Evolutionary conservation across 371 early-diverging fungal species (phyloP).

Genomic region (Mortierella sp.): DNA sequence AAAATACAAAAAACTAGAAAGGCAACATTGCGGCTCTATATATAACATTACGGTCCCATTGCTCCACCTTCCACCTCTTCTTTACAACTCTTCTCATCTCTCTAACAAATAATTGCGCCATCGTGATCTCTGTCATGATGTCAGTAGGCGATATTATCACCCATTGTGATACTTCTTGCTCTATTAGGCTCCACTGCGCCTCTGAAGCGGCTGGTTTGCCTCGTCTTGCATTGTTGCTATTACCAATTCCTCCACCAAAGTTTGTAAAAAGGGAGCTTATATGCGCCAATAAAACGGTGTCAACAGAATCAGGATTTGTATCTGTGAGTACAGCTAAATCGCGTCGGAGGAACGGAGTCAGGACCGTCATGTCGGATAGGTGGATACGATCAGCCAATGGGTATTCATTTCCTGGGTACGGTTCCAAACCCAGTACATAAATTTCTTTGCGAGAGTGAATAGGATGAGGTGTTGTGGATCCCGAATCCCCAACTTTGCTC

Average conservation of each 20-base stretch:
- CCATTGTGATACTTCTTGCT: constrained; percentile 30
- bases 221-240: background rate
- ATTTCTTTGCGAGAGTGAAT: constrained; percentile 40
- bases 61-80: constrained; percentile 16
- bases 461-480: background rate
- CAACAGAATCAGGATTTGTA: background rate
- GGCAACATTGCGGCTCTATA: background rate
- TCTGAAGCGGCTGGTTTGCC: background rate
- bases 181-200: constrained; percentile 16
- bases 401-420: constrained; percentile 21
- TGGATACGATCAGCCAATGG: constrained; percentile 53
- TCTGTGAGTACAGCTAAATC: constrained; percentile 44
- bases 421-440: constrained; percentile 38
- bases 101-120: constrained; percentile 27
- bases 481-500: background rate
- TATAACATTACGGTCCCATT: constrained; percentile 28
- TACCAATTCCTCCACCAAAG: background rate
- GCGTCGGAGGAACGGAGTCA: constrained; percentile 39
- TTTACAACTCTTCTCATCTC: constrained; percentile 37
- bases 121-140: constrained; percentile 3
- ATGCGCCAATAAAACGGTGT: constrained; percentile 26
- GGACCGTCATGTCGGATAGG: constrained; percentile 37
- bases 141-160: constrained; percentile 18
- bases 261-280: constrained; percentile 20
- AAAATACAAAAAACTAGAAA: background rate